Conservation (phyloP, 352 stramenopile species). For the Globisporangium paddicum region DNA sequence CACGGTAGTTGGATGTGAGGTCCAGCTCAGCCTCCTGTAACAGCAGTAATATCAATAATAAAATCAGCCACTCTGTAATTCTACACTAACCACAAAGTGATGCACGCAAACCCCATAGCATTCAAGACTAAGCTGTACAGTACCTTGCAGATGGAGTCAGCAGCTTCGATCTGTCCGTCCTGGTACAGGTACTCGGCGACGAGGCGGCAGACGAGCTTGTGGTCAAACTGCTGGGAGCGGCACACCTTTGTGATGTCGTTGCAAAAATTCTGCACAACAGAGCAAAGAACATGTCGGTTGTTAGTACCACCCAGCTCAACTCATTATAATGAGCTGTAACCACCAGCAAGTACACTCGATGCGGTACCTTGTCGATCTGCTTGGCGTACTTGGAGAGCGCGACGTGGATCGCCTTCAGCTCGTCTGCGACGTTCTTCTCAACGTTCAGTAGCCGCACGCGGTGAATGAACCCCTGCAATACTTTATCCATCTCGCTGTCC, state of each 20-base stretch:
- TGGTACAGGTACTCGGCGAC: conserved; percentile 79
- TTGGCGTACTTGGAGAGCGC: conserved; percentile 75
- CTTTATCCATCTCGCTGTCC: conserved; percentile 60
- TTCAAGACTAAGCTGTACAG: neutral
- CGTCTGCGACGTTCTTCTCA: conserved; percentile 62
- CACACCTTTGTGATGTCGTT: conserved; percentile 69
- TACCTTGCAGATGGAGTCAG: conserved; percentile 67
- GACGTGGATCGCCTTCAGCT: conserved; percentile 66
- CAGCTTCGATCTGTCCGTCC: conserved; percentile 68
- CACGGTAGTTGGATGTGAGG: conserved; percentile 37
- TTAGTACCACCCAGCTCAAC: neutral
- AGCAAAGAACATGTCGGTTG: neutral
- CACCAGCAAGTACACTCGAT: neutral
- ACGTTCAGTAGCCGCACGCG: conserved; percentile 62
- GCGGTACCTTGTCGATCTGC: conserved; percentile 70
- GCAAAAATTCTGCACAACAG: conserved; percentile 37
- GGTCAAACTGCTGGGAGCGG: conserved; percentile 50
- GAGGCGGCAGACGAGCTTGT: conserved; percentile 56
- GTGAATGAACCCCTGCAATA: conserved; percentile 63
- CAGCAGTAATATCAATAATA: neutral
- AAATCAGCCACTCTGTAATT: neutral
- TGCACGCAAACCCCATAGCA: neutral
- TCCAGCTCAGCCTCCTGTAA: conserved; percentile 56
- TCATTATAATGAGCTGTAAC: neutral
- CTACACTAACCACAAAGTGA: too few relatives aligned